phyloP scores from a whole-genome alignment of 2,329 filamentous ascomycete species.

The Diaporthe caulivora region DNA sequence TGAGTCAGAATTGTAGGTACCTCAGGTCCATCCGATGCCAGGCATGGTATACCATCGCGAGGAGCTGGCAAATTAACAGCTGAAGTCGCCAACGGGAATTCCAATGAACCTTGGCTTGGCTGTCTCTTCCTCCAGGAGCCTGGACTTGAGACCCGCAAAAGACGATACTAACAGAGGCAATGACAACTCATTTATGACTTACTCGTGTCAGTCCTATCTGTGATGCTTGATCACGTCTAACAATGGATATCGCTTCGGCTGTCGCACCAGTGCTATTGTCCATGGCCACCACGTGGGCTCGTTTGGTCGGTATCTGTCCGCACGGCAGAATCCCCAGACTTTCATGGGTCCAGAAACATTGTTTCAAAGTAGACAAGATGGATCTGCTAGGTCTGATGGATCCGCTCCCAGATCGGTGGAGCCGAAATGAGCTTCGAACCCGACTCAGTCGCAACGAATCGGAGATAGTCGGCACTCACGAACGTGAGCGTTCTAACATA shows the following conservation, averaged over 20 bases:
- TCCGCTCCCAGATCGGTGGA: conserved; percentile 7
- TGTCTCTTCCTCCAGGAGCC: background rate
- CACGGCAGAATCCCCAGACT: background rate
- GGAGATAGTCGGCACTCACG: background rate
- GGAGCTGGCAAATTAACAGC: background rate
- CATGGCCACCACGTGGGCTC: background rate
- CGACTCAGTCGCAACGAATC: background rate
- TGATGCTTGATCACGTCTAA: background rate
- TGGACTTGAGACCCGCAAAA: background rate
- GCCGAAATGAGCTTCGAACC: background rate
- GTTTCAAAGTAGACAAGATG: background rate
- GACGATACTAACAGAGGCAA: background rate
- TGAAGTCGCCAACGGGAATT: background rate
- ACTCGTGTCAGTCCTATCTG: background rate
- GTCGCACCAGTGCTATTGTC: background rate
- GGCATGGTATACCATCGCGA: background rate
- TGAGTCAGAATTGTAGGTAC: background rate
- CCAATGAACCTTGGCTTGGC: background rate
- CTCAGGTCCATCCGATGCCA: background rate
- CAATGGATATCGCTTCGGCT: background rate
- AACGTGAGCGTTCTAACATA: background rate
- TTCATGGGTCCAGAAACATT: background rate
- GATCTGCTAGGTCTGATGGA: background rate
- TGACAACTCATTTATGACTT: background rate
- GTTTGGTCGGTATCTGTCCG: background rate